phyloP scores from a whole-genome alignment of 352 stramenopile genomes.

The Lagenidium giganteum region DNA sequence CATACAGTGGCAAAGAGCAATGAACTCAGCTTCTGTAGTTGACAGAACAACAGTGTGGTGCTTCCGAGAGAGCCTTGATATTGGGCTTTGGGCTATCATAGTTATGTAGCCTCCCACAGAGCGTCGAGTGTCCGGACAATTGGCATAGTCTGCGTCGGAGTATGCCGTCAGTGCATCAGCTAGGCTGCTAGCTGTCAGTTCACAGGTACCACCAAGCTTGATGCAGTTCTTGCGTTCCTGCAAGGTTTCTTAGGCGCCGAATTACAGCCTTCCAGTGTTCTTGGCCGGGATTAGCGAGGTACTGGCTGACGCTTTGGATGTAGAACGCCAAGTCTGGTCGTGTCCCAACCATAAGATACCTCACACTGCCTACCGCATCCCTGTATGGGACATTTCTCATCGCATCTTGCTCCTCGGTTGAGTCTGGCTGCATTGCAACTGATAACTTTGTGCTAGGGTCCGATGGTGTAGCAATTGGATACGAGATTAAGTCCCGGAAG shows the following conservation, averaged over 20 bases:
- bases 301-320: conserved; percentile 12
- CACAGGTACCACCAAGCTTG: too few relatives aligned
- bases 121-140: conserved; percentile 3
- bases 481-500: too few relatives aligned
- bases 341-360: conserved; percentile 19
- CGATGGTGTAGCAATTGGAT: too few relatives aligned
- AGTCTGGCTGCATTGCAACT: too few relatives aligned
- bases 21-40: conserved; percentile 9
- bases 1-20: conserved; percentile 3
- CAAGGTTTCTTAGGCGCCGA: conserved; percentile 7
- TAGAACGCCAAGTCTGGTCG: conserved; percentile 2
- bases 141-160: conserved; percentile 6
- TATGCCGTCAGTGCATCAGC: conserved; percentile 2
- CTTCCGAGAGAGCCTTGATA: conserved; percentile 9
- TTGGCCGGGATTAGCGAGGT: conserved; percentile 6
- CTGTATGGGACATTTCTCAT: too few relatives aligned
- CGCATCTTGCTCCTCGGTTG: too few relatives aligned
- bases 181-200: too few relatives aligned
- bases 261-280: conserved; percentile 12
- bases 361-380: conserved; percentile 13
- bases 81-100: not conserved
- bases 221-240: too few relatives aligned
- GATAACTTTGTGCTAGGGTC: too few relatives aligned
- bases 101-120: conserved; percentile 6
- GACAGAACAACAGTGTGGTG: conserved; percentile 12